These are phyloP conservation scores for Grigorovia yakushimaensis DNA, from an alignment of 805 yeast species.

Conservation along the genomic window DNA sequence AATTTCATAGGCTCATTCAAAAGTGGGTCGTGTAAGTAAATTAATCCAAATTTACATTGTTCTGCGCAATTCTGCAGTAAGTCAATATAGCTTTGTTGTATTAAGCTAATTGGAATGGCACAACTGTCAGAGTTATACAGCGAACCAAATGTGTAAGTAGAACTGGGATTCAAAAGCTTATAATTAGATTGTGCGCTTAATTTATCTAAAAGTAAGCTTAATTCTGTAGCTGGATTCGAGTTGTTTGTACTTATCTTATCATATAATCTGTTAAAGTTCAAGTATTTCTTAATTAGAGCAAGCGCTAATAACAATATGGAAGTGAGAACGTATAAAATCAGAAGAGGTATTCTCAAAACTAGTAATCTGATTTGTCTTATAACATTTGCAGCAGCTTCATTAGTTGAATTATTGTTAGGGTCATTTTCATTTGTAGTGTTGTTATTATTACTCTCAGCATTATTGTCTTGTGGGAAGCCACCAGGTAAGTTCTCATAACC, in stretches of 20 bases:
- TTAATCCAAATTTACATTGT: conserved; percentile 61
- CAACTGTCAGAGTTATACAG: conserved; percentile 20
- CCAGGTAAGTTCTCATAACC: background rate
- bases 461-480: background rate
- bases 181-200: conserved; percentile 9
- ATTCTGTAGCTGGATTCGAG: conserved; percentile 9
- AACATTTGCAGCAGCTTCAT: background rate
- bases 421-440: background rate
- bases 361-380: background rate
- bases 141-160: conserved; percentile 17
- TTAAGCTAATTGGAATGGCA: conserved; percentile 8
- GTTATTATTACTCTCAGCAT: background rate
- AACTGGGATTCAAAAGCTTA: background rate
- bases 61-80: conserved; percentile 63
- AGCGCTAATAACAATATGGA: background rate
- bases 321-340: conserved; percentile 3
- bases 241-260: conserved; percentile 9
- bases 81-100: conserved; percentile 70
- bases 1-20: conserved; percentile 53
- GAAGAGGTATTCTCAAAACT: conserved; percentile 6
- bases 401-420: background rate
- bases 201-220: conserved; percentile 10
- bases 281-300: conserved; percentile 14
- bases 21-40: conserved; percentile 63
- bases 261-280: conserved; percentile 17